Evolutionary conservation across 2,329 filamentous ascomycete species (phyloP).

Genomic region (Capronia americana): DNA sequence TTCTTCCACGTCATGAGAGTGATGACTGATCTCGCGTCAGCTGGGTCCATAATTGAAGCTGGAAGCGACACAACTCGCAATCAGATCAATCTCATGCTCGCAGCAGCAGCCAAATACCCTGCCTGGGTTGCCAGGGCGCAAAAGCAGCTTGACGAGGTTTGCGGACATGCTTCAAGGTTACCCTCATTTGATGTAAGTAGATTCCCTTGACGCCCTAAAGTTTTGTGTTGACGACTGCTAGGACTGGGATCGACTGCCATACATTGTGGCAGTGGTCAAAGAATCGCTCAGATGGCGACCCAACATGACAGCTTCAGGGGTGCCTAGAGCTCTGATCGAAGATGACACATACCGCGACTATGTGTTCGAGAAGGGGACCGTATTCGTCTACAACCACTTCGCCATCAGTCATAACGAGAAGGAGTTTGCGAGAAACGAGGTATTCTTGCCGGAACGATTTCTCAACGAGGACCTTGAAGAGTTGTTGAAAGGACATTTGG

Average conservation of each 20-base stretch:
- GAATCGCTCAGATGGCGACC: constrained; percentile 47
- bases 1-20: neutral
- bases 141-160: constrained; percentile 23
- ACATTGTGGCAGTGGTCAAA: constrained; percentile 43
- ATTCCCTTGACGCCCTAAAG: neutral
- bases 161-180: constrained; percentile 18
- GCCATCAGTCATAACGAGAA: constrained; percentile 51
- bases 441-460: constrained; percentile 33
- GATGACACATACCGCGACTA: constrained; percentile 50
- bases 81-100: constrained; percentile 20
- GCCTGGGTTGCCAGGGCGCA: constrained; percentile 23
- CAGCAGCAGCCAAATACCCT: constrained; percentile 24
- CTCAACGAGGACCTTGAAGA: constrained; percentile 37
- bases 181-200: constrained; percentile 24
- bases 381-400: constrained; percentile 52
- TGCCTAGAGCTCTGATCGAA: constrained; percentile 42
- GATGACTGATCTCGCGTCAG: neutral
- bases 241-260: constrained; percentile 43
- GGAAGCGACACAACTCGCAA: constrained; percentile 27
- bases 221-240: constrained; percentile 30
- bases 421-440: constrained; percentile 24
- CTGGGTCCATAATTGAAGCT: constrained; percentile 26
- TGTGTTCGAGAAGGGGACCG: constrained; percentile 57
- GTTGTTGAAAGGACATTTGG: constrained; percentile 40
- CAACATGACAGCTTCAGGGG: constrained; percentile 44